Evolutionary conservation across 345 rosid species (phyloP).

Genomic region (Zanthoxylum bungeanum): DNA sequence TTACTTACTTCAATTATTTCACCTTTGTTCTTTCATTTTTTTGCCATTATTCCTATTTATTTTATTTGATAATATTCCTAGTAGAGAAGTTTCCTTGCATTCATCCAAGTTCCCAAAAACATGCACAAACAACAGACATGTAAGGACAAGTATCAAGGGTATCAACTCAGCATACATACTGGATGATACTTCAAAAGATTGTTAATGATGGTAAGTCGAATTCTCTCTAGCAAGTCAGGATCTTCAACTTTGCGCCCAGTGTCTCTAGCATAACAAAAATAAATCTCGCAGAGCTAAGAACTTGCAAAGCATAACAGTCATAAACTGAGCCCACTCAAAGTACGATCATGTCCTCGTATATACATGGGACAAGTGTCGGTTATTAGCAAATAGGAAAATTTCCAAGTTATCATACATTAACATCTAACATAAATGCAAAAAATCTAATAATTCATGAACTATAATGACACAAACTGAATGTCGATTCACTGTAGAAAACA

Average conservation of each 20-base stretch:
- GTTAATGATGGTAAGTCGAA: conserved; percentile 87
- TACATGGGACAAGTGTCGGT: neutral
- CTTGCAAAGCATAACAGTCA: conserved; percentile 4
- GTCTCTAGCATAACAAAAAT: conserved; percentile 46
- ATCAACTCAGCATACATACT: conserved; percentile 41
- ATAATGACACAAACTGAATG: neutral
- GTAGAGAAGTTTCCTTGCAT: neutral
- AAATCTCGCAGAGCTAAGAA: conserved; percentile 20
- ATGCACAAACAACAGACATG: neutral
- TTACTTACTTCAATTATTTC: neutral
- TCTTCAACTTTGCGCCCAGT: conserved; percentile 97
- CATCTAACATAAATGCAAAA: neutral
- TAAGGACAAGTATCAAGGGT: conserved; percentile 1
- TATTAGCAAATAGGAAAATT: neutral
- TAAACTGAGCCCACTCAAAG: neutral
- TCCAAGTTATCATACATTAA: neutral
- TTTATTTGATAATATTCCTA: neutral
- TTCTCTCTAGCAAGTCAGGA: conserved; percentile 84
- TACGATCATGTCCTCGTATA: neutral
- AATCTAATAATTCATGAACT: neutral
- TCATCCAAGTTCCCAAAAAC: neutral
- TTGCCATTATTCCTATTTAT: neutral
- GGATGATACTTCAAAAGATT: conserved; percentile 97
- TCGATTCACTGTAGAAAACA: neutral
- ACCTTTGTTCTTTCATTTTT: neutral